Evolutionary conservation across 352 stramenopile species (phyloP).

Genomic region (Pythium folliculosum): DNA sequence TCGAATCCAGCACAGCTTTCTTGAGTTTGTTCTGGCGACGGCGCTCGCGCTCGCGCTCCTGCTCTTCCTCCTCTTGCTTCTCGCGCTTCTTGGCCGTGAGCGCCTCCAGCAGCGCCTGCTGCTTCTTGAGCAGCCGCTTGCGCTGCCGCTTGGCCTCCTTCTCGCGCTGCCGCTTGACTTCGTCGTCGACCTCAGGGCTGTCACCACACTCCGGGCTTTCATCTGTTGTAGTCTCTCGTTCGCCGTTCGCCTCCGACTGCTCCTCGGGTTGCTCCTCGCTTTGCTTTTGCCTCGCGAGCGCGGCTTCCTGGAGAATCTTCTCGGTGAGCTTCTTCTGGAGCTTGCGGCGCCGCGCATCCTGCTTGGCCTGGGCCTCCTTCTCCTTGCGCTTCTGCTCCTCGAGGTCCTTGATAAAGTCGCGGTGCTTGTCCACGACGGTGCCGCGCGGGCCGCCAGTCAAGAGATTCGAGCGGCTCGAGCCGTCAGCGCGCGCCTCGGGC

Average conservation of each 20-base stretch:
- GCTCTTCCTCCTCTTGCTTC: conserved; percentile 47
- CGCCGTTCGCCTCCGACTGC: background rate
- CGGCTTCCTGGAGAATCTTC: conserved; percentile 55
- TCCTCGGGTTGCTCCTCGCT: conserved; percentile 7
- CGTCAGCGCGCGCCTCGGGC: background rate
- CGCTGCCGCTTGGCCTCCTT: conserved; percentile 31
- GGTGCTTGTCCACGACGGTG: conserved; percentile 52
- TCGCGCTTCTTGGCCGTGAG: conserved; percentile 58
- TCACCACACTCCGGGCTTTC: no score
- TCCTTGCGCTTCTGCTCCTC: conserved; percentile 76
- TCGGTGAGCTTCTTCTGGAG: conserved; percentile 58
- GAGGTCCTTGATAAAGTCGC: conserved; percentile 66
- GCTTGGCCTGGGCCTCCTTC: conserved; percentile 46
- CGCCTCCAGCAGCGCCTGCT: conserved; percentile 54
- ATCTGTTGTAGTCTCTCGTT: conserved; percentile 14
- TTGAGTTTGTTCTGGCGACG: conserved; percentile 62
- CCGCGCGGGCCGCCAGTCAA: background rate
- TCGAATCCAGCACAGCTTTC: conserved; percentile 51
- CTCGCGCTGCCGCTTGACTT: conserved; percentile 20
- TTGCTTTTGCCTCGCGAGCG: conserved; percentile 23
- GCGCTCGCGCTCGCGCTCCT: conserved; percentile 47
- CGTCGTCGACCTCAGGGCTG: conserved; percentile 39
- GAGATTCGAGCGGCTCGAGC: conserved; percentile 4
- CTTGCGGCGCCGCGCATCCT: conserved; percentile 56
- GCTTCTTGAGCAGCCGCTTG: conserved; percentile 59